phyloP scores from a whole-genome alignment of 2,329 filamentous ascomycete genomes.

The Ophidiomyces ophidiicola region DNA sequence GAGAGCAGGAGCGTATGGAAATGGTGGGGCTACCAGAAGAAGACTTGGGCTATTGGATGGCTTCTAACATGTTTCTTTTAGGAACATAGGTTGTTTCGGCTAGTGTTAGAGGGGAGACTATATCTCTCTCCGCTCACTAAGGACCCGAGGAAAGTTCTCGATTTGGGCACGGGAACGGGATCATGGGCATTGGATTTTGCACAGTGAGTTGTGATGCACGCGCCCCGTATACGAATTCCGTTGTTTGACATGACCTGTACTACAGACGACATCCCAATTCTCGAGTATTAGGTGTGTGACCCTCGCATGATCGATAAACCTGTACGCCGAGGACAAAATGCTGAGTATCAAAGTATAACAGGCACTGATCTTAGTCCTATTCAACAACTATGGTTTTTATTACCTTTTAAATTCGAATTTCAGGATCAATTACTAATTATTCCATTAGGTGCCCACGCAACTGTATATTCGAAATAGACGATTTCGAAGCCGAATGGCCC shows the following conservation, averaged over 20 bases:
- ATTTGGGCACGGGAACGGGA: conserved; percentile 14
- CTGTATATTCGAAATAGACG: conserved; percentile 21
- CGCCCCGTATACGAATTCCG: neutral
- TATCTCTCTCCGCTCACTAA: conserved; percentile 10
- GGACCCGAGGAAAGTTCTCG: conserved; percentile 10
- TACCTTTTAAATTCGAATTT: neutral
- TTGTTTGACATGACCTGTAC: neutral
- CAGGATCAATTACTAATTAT: neutral
- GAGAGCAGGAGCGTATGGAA: conserved; percentile 15
- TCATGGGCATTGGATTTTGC: conserved; percentile 15
- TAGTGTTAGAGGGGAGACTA: conserved; percentile 11
- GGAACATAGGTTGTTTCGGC: conserved; percentile 12
- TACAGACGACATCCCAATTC: conserved; percentile 7
- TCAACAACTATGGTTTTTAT: conserved; percentile 12
- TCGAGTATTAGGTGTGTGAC: conserved; percentile 13
- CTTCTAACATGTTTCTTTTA: conserved; percentile 1
- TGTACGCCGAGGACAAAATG: neutral
- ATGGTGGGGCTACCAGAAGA: conserved; percentile 11
- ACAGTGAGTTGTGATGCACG: conserved; percentile 10
- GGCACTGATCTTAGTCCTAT: conserved; percentile 15
- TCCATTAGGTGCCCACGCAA: conserved; percentile 20
- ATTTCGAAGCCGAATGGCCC: conserved; percentile 21
- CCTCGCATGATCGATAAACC: too few relatives aligned
- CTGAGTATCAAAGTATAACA: neutral
- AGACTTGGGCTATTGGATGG: neutral